These are phyloP conservation scores for Hypericum androsaemum DNA, from an alignment of 345 rosid species.

Conservation along the genomic window DNA sequence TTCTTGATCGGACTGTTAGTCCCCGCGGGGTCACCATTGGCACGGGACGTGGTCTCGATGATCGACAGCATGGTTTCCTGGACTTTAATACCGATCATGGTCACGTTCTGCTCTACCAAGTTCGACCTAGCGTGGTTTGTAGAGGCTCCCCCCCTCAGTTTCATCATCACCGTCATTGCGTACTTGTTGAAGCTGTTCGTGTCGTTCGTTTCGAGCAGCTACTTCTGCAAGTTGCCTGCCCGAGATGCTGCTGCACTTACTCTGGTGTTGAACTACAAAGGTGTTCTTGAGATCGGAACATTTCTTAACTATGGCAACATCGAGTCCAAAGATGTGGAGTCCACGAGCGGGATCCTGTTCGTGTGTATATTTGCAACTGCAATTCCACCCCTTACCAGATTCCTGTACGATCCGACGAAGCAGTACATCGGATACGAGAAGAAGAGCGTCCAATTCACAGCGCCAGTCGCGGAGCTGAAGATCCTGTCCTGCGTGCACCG, in stretches of 20 bases:
- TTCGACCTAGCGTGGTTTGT: neutral
- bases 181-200: neutral
- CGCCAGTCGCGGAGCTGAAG: conserved; percentile 25
- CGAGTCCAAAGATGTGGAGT: neutral
- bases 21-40: conserved; percentile 8
- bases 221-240: neutral
- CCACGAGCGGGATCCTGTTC: too few relatives aligned
- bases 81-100: neutral
- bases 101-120: neutral
- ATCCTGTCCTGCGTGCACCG: conserved; percentile 45
- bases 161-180: neutral
- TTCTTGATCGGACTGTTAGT: conserved; percentile 1
- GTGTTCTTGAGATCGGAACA: neutral
- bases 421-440: conserved; percentile 43
- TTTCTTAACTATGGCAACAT: neutral
- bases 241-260: conserved; percentile 1
- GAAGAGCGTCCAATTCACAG: conserved; percentile 25
- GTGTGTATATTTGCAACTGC: conserved; percentile 9
- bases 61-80: neutral
- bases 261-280: neutral
- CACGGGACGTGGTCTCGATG: neutral
- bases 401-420: conserved; percentile 39
- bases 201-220: neutral
- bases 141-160: neutral
- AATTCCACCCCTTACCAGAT: conserved; percentile 33